Conservation (phyloP, 306 rosid genomes). For the Lathyrus oleraceus region DNA sequence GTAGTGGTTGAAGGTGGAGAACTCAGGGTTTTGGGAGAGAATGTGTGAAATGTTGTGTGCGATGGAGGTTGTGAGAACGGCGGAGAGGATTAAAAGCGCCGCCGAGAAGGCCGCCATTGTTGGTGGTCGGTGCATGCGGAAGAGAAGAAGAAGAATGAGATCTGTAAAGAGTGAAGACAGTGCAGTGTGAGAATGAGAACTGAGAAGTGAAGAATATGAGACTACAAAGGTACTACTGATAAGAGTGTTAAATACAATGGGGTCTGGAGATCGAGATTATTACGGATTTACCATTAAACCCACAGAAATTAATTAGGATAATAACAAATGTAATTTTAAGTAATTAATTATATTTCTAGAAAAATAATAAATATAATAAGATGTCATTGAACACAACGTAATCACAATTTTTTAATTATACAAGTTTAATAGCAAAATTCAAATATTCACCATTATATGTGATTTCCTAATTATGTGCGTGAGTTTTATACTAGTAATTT, state of each 20-base stretch:
- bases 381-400: no score
- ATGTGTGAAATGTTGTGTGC: slow-evolving; percentile 71
- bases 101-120: slow-evolving; percentile 28
- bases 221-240: background rate
- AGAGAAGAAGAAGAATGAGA: slow-evolving; percentile 3
- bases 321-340: background rate
- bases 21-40: slow-evolving; percentile 65
- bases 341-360: no score
- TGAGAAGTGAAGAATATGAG: background rate
- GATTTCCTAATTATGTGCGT: no score
- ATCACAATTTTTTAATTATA: no score
- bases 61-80: background rate
- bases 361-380: no score
- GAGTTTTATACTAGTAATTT: no score
- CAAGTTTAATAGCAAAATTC: no score
- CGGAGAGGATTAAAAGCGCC: slow-evolving; percentile 29
- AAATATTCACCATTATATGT: no score
- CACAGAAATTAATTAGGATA: background rate
- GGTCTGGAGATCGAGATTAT: slow-evolving; percentile 36
- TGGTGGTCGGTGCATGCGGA: slow-evolving; percentile 43
- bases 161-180: background rate
- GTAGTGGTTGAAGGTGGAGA: slow-evolving; percentile 85
- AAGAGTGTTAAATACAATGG: background rate
- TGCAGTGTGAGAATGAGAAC: background rate
- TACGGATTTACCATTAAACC: slow-evolving; percentile 48